These are phyloP conservation scores for Phytophthora boehmeriae DNA, from an alignment of 352 stramenopile genomes.

Conservation along the genomic window DNA sequence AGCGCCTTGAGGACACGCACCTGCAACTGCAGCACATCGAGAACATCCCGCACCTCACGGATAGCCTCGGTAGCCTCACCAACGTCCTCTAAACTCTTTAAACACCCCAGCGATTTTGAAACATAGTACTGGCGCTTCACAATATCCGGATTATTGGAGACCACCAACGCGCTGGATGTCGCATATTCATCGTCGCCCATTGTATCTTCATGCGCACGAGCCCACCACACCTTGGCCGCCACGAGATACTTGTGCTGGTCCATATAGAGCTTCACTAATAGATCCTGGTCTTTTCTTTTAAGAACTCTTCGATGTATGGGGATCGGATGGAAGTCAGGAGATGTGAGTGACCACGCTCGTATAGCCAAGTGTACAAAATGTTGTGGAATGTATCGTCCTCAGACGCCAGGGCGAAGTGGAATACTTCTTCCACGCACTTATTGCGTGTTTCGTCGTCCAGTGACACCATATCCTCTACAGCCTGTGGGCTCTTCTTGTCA, in stretches of 20 bases:
- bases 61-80: conserved; percentile 74
- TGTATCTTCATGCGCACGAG: conserved; percentile 66
- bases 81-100: conserved; percentile 82
- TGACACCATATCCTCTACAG: conserved; percentile 76
- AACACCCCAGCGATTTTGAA: conserved; percentile 73
- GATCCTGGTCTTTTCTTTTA: conserved; percentile 86
- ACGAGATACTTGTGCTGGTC: conserved; percentile 86
- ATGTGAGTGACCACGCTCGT: conserved; percentile 66
- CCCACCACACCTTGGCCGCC: conserved; percentile 86
- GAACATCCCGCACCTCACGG: conserved; percentile 77
- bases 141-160: conserved; percentile 73
- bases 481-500: conserved; percentile 54
- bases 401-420: conserved; percentile 73
- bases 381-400: conserved; percentile 80
- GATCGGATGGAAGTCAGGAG: conserved; percentile 72
- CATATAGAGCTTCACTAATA: conserved; percentile 89
- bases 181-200: conserved; percentile 51
- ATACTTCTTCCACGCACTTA: conserved; percentile 75
- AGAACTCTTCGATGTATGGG: conserved; percentile 80
- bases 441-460: conserved; percentile 71
- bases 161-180: conserved; percentile 27
- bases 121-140: conserved; percentile 86
- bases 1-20: conserved; percentile 82
- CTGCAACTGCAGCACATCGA: conserved; percentile 85
- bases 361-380: conserved; percentile 85